Conservation (phyloP, 116 monocot genomes). For the Thalassia testudinum region DNA sequence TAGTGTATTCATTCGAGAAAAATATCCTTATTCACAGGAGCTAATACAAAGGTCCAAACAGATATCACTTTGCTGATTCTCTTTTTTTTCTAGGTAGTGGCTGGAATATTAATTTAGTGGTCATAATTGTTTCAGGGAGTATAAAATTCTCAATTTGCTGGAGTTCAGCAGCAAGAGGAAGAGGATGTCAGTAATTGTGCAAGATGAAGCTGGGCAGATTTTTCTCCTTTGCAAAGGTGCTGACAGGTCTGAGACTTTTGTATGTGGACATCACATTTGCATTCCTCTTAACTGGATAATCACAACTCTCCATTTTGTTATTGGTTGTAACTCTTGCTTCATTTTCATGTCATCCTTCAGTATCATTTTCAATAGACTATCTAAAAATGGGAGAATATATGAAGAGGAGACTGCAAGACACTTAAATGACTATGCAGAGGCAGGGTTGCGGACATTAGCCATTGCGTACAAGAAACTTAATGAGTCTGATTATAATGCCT, state of each 20-base stretch:
- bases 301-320: background rate
- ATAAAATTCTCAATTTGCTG: slow-evolving; percentile 45
- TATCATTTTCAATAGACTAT: slow-evolving; percentile 57
- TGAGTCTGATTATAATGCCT: slow-evolving; percentile 35
- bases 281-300: background rate
- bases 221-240: slow-evolving; percentile 63
- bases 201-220: slow-evolving; percentile 36
- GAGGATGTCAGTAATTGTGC: slow-evolving; percentile 55
- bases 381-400: slow-evolving; percentile 51
- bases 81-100: too few relatives aligned
- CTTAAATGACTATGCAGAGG: slow-evolving; percentile 62
- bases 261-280: background rate
- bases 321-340: background rate
- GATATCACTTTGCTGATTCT: too few relatives aligned
- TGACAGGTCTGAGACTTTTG: slow-evolving; percentile 40
- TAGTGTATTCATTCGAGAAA: slow-evolving; percentile 37
- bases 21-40: slow-evolving; percentile 11
- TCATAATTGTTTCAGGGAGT: slow-evolving; percentile 19
- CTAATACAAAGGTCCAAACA: slow-evolving; percentile 21
- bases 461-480: slow-evolving; percentile 47
- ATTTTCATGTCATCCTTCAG: slow-evolving; percentile 13
- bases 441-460: slow-evolving; percentile 49
- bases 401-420: slow-evolving; percentile 41
- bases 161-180: slow-evolving; percentile 61
- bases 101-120: background rate